Conservation (phyloP, 2,329 filamentous ascomycete genomes). For the Aureobasidium sp. region DNA sequence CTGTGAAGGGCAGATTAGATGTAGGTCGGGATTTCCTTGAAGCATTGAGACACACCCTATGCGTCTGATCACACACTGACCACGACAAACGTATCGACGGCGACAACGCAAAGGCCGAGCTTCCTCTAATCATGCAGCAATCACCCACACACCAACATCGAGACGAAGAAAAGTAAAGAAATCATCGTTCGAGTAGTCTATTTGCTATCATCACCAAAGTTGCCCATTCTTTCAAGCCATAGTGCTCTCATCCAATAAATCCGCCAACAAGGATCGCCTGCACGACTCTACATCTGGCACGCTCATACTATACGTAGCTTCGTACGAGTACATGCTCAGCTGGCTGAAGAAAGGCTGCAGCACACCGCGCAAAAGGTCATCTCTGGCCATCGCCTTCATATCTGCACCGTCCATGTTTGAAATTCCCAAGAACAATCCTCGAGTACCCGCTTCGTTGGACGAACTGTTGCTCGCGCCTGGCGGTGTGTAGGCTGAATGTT, state of each 20-base stretch:
- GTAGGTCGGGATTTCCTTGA: neutral
- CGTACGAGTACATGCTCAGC: conserved; percentile 87
- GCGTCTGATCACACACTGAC: neutral
- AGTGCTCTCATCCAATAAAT: conserved; percentile 40
- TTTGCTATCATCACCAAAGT: neutral
- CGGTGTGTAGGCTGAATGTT: conserved; percentile 21
- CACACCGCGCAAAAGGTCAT: conserved; percentile 64
- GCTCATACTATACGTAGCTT: conserved; percentile 83
- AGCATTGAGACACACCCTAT: accelerated
- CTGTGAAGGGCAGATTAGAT: neutral
- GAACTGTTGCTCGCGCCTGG: neutral
- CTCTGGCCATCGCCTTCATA: conserved; percentile 45
- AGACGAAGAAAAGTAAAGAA: neutral
- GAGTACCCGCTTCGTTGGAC: conserved; percentile 17
- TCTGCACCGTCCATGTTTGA: conserved; percentile 48
- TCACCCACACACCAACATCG: neutral
- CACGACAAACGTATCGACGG: neutral
- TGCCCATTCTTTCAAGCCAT: conserved; percentile 23
- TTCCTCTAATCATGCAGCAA: neutral
- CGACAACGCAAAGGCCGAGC: neutral
- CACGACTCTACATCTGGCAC: conserved; percentile 58
- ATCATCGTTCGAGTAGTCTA: neutral
- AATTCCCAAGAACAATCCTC: conserved; percentile 41
- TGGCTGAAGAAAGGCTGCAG: conserved; percentile 84
- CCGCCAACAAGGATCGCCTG: conserved; percentile 23